Evolutionary conservation across 1,139 yeast species (phyloP).

Genomic region (Pichia sp.): DNA sequence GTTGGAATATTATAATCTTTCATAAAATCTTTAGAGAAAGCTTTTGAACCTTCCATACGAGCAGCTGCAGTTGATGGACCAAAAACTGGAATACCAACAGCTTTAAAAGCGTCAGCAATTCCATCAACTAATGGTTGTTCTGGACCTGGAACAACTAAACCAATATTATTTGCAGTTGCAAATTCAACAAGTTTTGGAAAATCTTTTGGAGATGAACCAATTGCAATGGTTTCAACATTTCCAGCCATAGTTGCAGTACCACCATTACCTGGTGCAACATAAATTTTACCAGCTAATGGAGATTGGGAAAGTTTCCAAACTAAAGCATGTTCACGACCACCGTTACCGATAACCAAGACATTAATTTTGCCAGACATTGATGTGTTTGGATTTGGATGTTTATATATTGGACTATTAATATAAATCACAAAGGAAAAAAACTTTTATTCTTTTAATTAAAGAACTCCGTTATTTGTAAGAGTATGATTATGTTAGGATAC

Average conservation of each 20-base stretch:
- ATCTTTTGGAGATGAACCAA: conserved; percentile 55
- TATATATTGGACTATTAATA: neutral
- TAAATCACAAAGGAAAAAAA: too few relatives aligned
- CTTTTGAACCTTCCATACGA: conserved; percentile 93
- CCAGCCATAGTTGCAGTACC: conserved; percentile 56
- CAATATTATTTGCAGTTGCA: conserved; percentile 61
- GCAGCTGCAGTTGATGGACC: conserved; percentile 94
- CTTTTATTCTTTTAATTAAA: too few relatives aligned
- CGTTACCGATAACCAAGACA: conserved; percentile 87
- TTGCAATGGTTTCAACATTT: conserved; percentile 66
- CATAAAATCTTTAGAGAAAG: conserved; percentile 93
- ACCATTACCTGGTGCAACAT: conserved; percentile 96
- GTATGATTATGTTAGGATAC: too few relatives aligned
- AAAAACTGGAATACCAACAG: conserved; percentile 88
- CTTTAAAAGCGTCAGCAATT: conserved; percentile 59
- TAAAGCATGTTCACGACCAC: conserved; percentile 98
- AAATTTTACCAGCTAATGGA: conserved; percentile 61
- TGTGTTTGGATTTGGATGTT: neutral
- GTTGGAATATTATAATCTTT: conserved; percentile 88
- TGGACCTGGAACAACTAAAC: conserved; percentile 95
- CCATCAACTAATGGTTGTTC: conserved; percentile 98
- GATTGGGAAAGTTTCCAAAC: conserved; percentile 90
- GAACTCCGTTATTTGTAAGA: too few relatives aligned
- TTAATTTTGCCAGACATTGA: conserved; percentile 31
- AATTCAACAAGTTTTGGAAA: conserved; percentile 57